Evolutionary conservation across 257 asterid genomes (phyloP).

Genomic region (Gardenia jasminoides): DNA sequence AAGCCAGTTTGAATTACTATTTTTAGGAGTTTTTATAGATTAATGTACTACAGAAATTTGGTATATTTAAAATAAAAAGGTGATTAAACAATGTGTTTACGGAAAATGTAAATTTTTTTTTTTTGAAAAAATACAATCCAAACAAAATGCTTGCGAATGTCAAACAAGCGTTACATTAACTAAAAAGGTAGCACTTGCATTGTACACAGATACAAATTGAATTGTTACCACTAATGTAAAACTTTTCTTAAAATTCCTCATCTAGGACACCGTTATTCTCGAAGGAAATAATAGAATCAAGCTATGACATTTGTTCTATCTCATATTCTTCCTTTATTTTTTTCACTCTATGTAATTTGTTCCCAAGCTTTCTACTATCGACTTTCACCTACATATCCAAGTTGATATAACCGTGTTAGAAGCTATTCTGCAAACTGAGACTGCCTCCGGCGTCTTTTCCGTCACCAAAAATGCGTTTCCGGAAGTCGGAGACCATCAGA

Average conservation of each 20-base stretch:
- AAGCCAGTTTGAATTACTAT: too few species aligned
- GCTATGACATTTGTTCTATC: neutral
- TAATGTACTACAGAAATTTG: too few species aligned
- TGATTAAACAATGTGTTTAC: too few species aligned
- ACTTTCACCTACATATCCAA: too few species aligned
- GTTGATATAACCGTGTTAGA: neutral
- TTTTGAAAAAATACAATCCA: too few species aligned
- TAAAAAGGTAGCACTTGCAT: neutral
- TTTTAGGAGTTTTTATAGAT: too few species aligned
- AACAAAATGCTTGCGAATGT: neutral
- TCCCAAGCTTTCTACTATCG: slow-evolving; percentile 4
- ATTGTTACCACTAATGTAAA: neutral
- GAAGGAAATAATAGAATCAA: slow-evolving; percentile 1
- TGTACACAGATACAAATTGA: neutral
- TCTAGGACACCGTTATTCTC: neutral
- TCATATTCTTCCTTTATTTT: slow-evolving; percentile 1
- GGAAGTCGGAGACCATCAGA: slow-evolving; percentile 72
- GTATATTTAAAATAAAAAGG: too few species aligned
- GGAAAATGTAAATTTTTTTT: too few species aligned
- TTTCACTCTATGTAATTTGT: neutral
- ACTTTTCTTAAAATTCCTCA: neutral
- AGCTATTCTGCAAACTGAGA: slow-evolving; percentile 12
- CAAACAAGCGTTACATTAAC: neutral
- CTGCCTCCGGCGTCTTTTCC: slow-evolving; percentile 24
- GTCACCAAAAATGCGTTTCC: slow-evolving; percentile 60